Evolutionary conservation across 1,139 yeast species (phyloP), one percentile per base, ranked within the genome.

Genomic region (Scheffersomyces lignicola): DNA sequence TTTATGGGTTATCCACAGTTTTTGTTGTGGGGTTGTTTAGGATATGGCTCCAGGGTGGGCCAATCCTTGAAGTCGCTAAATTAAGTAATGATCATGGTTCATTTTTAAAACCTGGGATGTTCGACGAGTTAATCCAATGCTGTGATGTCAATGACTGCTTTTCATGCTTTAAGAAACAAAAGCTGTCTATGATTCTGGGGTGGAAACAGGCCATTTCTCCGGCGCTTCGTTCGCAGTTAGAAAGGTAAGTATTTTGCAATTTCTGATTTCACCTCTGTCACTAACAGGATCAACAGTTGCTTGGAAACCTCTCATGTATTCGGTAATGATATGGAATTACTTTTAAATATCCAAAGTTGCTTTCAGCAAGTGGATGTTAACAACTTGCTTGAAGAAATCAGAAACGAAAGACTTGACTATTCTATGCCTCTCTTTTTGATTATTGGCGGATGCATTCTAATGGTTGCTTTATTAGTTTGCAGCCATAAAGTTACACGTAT

Each of bases 291-390:
- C 8, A 23, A 11, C 9, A 24, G 28, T 24, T 24, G 28, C 10
- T 24, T 24, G n/a, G 28, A 24, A 14, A 7, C 28, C 4, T 24
- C 28, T 8, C 9, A 9, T 24, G 14, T 11, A 8, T 8, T 11
- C 5, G 12, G 18, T 6, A 24, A 26, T 33, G 63, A 58, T 34
- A 35, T 56, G 3, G 43, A 49, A 13, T 25, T 56, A 7, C 37
- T 58, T 14, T 39, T 58, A 23, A 48, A 43, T 28, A 46, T 54
- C 24, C 63, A 55, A 36, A 41, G 46, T 12, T 58, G 64, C 36
- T 51, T 45, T 32, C 49, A 54, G 36, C 52, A 52, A 24, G 52
- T 56, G 3, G 50, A 50, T 39, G 31, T 49, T 10, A 23, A 43
- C 9, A 45, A 48, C 23, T 39, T 44, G 12, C 30, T 40, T 5